Conservation (phyloP, 2,329 filamentous ascomycete genomes). For the Epichloe sibirici region DNA sequence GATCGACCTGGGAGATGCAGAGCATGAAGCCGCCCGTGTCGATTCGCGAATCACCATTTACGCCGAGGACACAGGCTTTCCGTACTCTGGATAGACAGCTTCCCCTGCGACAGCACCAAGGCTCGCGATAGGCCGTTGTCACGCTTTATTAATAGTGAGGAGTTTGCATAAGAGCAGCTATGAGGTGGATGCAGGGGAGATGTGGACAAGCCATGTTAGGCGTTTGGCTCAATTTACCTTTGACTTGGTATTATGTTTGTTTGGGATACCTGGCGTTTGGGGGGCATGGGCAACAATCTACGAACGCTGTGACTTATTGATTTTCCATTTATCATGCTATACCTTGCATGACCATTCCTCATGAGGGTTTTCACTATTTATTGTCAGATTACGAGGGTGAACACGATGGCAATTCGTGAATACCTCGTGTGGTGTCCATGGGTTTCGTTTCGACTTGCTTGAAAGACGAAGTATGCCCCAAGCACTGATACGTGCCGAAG, state of each 20-base stretch:
- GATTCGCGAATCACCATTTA: constrained; percentile 35
- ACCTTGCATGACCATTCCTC: too few relatives aligned
- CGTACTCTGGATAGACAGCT: constrained; percentile 48
- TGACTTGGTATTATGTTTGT: background rate
- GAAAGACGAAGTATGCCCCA: too few relatives aligned
- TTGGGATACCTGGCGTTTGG: background rate
- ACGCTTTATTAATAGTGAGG: background rate
- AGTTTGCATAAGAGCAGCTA: background rate
- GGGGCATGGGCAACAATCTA: background rate
- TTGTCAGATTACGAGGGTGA: too few relatives aligned
- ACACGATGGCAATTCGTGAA: too few relatives aligned
- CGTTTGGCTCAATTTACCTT: background rate
- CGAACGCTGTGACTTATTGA: too few relatives aligned
- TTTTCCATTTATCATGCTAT: too few relatives aligned
- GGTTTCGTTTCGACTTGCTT: too few relatives aligned
- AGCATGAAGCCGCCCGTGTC: constrained; percentile 28
- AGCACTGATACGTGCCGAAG: too few relatives aligned
- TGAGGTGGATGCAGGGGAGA: background rate
- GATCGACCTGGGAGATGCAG: constrained; percentile 46
- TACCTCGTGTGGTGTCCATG: too few relatives aligned
- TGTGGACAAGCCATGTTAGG: background rate
- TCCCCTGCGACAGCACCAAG: constrained; percentile 31
- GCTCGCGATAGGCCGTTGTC: background rate
- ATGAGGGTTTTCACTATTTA: too few relatives aligned
- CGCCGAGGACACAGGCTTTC: constrained; percentile 56